Percentiles rank a stretch among this genome's conserved stretches.
phyloP scores from a whole-genome alignment of 2,329 filamentous ascomycete genomes.

The Monilinia fructigena region DNA sequence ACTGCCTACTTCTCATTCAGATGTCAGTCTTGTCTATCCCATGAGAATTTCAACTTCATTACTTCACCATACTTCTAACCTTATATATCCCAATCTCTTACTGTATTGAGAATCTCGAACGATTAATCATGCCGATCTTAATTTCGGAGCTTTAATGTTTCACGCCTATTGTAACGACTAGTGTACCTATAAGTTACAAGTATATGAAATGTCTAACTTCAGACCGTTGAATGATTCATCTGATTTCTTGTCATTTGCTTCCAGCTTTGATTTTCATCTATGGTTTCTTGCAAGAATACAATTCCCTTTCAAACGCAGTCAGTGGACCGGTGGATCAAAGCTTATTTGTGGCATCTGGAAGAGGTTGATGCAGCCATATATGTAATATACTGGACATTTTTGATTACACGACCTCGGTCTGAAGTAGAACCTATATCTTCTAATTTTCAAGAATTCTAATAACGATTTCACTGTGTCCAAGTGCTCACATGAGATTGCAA shows the following conservation, averaged over 20 bases:
- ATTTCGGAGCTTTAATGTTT: too few species aligned
- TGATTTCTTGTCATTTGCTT: background rate
- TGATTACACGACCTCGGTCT: background rate
- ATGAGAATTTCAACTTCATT: too few species aligned
- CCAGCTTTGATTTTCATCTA: background rate
- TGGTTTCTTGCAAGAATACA: background rate
- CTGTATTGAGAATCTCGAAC: too few species aligned
- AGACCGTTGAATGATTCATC: too few species aligned
- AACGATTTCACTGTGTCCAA: background rate
- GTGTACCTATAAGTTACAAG: background rate
- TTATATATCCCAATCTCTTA: too few species aligned
- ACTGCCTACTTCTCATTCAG: too few species aligned
- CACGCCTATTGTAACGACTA: too few species aligned
- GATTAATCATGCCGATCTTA: too few species aligned
- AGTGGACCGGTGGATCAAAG: constrained; percentile 3
- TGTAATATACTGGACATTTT: background rate
- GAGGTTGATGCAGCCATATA: too few species aligned
- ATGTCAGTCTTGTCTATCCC: background rate
- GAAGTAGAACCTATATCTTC: background rate
- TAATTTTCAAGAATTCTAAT: background rate
- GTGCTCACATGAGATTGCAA: background rate
- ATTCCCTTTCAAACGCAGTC: constrained; percentile 3
- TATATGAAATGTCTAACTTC: background rate
- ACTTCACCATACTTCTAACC: too few species aligned
- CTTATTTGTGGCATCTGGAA: too few species aligned